These are phyloP conservation scores for Biscutella laevigata DNA, from an alignment of 441 rosid species.

Conservation along the genomic window DNA sequence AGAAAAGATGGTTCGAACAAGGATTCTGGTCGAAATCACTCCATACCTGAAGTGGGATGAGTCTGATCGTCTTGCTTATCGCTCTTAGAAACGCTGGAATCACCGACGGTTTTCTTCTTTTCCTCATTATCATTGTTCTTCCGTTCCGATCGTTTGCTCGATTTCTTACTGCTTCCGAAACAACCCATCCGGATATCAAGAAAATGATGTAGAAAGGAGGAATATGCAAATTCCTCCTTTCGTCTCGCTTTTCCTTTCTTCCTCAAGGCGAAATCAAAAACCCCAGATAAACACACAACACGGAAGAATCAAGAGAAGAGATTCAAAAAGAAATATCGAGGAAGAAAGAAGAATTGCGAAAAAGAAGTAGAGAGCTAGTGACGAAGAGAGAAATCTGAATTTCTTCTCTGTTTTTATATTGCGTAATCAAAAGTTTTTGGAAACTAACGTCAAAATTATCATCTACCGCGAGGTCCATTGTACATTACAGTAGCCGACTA, in stretches of 20 bases:
- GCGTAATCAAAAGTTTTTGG: not conserved
- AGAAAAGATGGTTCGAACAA: not conserved
- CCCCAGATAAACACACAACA: constrained; percentile 17
- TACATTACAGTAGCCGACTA: not conserved
- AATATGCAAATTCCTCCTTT: not conserved
- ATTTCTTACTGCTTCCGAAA: constrained; percentile 38
- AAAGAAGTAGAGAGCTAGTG: constrained; percentile 16
- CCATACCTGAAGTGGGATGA: constrained; percentile 28
- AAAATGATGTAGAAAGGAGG: not conserved
- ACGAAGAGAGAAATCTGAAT: constrained; percentile 23
- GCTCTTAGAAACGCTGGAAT: constrained; percentile 4
- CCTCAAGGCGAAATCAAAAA: constrained; percentile 1
- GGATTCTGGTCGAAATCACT: constrained; percentile 1
- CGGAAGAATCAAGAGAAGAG: not conserved
- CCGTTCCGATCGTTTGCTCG: constrained; percentile 35
- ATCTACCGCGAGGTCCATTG: not conserved
- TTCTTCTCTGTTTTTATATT: constrained; percentile 16
- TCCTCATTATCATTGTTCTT: constrained; percentile 13
- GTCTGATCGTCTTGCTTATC: constrained; percentile 36
- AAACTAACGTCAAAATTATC: constrained; percentile 10
- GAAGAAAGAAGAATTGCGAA: constrained; percentile 21
- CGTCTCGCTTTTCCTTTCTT: not conserved
- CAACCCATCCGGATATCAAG: constrained; percentile 42
- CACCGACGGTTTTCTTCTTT: constrained; percentile 4
- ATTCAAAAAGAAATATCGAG: not conserved